These are phyloP conservation scores for Paragyromitra xinjiangensis DNA, from an alignment of 495 filamentous ascomycete species.

Conservation along the genomic window DNA sequence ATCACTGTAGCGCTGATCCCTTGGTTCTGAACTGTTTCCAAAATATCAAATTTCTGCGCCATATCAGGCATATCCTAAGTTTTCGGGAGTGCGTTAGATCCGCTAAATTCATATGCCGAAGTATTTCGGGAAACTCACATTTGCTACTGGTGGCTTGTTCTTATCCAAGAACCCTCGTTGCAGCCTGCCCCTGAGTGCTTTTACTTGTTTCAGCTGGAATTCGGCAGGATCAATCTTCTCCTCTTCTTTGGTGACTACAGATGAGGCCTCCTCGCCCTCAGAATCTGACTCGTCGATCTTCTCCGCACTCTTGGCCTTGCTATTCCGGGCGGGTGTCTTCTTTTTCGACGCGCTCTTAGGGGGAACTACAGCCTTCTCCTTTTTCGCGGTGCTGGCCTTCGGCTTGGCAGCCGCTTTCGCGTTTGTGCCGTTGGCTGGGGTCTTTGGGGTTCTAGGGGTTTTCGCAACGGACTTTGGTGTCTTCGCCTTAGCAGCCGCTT, in stretches of 20 bases:
- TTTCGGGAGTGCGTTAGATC: conserved; percentile 30
- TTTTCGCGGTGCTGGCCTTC: conserved; percentile 50
- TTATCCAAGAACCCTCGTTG: conserved; percentile 55
- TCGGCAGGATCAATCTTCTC: conserved; percentile 45
- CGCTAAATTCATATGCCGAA: background rate
- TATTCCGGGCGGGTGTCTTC: conserved; percentile 48
- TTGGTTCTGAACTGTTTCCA: conserved; percentile 45
- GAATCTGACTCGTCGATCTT: conserved; percentile 52
- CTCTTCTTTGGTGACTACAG: conserved; percentile 41
- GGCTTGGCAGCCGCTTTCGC: conserved; percentile 44
- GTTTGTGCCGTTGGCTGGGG: conserved; percentile 48
- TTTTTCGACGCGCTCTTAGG: conserved; percentile 61
- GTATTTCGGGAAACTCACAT: conserved; percentile 30
- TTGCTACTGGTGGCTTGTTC: conserved; percentile 47
- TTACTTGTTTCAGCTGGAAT: conserved; percentile 44
- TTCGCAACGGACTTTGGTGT: conserved; percentile 48
- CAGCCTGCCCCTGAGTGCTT: conserved; percentile 51
- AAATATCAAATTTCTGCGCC: conserved; percentile 45
- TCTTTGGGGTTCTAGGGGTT: conserved; percentile 50
- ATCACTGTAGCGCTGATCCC: conserved; percentile 48
- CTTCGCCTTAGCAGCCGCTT: conserved; percentile 50
- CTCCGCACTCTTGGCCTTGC: conserved; percentile 53
- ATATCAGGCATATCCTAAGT: conserved; percentile 53
- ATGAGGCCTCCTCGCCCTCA: conserved; percentile 45
- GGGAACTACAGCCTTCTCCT: conserved; percentile 64